phyloP scores from a whole-genome alignment of 2,329 filamentous ascomycete species.

The Talaromyces sp. region DNA sequence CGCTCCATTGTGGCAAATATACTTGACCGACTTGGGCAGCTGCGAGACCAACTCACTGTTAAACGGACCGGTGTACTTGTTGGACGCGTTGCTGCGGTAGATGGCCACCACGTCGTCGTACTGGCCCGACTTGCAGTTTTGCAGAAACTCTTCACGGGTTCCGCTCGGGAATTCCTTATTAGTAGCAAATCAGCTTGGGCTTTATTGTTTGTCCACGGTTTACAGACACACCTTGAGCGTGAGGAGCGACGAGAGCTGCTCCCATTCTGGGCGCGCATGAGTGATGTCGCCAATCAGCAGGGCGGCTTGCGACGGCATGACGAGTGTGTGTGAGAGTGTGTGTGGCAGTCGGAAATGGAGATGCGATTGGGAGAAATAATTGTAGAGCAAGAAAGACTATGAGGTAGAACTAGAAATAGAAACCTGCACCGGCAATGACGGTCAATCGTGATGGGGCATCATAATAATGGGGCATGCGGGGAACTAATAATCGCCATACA shows the following conservation, averaged over 20 bases:
- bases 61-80: slow-evolving; percentile 44
- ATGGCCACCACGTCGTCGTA: slow-evolving; percentile 53
- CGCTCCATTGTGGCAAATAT: slow-evolving; percentile 52
- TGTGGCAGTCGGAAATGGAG: neutral
- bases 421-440: neutral
- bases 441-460: neutral
- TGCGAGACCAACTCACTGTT: slow-evolving; percentile 42
- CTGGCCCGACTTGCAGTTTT: slow-evolving; percentile 48
- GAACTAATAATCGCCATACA: neutral
- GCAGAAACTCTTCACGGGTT: slow-evolving; percentile 51
- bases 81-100: slow-evolving; percentile 56
- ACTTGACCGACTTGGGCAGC: slow-evolving; percentile 42
- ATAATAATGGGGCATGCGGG: neutral
- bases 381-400: neutral
- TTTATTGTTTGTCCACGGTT: neutral
- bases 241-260: slow-evolving; percentile 34
- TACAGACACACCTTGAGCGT: slow-evolving; percentile 32
- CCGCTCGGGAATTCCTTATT: slow-evolving; percentile 53
- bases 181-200: neutral
- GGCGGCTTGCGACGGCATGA: slow-evolving; percentile 32
- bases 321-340: slow-evolving; percentile 8
- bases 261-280: slow-evolving; percentile 40
- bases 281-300: slow-evolving; percentile 42
- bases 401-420: neutral
- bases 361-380: neutral